A percentile compares a stretch with the other conserved stretches of the same genome.
These are phyloP conservation scores for Trypanosoma brucei DNA, from an alignment of 208 protist species.

Conservation along the genomic window DNA sequence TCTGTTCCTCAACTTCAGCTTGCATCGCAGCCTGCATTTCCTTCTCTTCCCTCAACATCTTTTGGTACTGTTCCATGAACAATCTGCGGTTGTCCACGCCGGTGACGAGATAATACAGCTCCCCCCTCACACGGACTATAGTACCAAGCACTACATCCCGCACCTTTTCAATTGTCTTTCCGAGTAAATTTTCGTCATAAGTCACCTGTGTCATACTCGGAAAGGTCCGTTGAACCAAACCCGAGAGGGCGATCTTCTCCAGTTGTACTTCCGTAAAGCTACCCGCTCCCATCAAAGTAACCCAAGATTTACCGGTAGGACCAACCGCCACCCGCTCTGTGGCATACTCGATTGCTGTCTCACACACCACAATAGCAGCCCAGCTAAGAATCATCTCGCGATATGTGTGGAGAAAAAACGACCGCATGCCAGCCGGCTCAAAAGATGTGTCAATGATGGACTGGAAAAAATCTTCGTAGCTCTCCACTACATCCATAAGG, in stretches of 20 bases:
- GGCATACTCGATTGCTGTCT: constrained; percentile 36
- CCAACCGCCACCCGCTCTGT: constrained; percentile 28
- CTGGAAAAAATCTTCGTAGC: constrained; percentile 29
- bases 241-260: constrained; percentile 32
- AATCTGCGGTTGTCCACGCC: constrained; percentile 32
- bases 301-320: constrained; percentile 24
- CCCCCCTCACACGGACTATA: constrained; percentile 39
- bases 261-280: constrained; percentile 33
- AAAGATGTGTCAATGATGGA: constrained; percentile 20
- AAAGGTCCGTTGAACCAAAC: constrained; percentile 28
- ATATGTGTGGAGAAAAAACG: constrained; percentile 43
- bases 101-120: constrained; percentile 46
- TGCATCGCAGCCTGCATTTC: neutral
- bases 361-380: constrained; percentile 35
- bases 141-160: constrained; percentile 35
- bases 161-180: constrained; percentile 26
- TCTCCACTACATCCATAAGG: constrained; percentile 36
- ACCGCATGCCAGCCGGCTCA: neutral
- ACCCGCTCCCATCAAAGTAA: constrained; percentile 16
- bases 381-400: constrained; percentile 41
- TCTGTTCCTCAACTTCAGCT: constrained; percentile 11
- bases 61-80: constrained; percentile 28
- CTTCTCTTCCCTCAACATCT: constrained; percentile 5
- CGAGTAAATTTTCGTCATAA: constrained; percentile 16
- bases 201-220: constrained; percentile 32